These are phyloP conservation scores for Nakazawaea wyomingensis DNA, from an alignment of 805 yeast genomes.

Conservation along the genomic window DNA sequence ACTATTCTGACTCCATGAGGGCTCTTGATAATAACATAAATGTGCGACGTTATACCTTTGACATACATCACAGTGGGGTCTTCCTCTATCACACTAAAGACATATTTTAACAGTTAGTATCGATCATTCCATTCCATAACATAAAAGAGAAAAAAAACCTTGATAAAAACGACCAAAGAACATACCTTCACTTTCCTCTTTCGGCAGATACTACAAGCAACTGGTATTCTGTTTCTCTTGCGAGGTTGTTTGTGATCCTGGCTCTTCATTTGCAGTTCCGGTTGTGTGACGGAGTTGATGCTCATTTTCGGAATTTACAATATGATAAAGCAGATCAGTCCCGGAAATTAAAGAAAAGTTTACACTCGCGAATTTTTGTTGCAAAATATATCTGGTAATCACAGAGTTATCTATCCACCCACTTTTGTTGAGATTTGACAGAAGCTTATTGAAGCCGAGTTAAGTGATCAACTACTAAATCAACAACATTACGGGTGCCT, in stretches of 20 bases:
- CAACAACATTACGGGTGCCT: neutral
- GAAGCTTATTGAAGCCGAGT: neutral
- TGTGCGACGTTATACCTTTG: slow-evolving; percentile 23
- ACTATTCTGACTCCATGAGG: slow-evolving; percentile 19
- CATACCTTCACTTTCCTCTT: slow-evolving; percentile 42
- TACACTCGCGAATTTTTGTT: too few relatives aligned
- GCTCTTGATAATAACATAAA: slow-evolving; percentile 26
- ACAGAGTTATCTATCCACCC: too few relatives aligned
- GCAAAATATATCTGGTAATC: too few relatives aligned
- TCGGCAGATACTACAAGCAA: slow-evolving; percentile 44
- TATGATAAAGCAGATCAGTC: neutral
- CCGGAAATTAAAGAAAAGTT: neutral
- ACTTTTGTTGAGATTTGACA: too few relatives aligned
- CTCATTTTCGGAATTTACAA: slow-evolving; percentile 1
- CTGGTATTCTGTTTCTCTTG: slow-evolving; percentile 36
- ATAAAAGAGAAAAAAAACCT: too few relatives aligned
- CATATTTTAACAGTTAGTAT: too few relatives aligned
- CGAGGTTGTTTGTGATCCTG: slow-evolving; percentile 4
- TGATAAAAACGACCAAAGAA: slow-evolving; percentile 12
- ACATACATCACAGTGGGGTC: slow-evolving; percentile 30
- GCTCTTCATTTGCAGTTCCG: neutral
- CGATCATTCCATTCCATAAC: too few relatives aligned
- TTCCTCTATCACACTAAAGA: slow-evolving; percentile 29
- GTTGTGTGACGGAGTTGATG: neutral
- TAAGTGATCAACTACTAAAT: neutral